Conservation (phyloP, 352 stramenopile genomes). For the Globisporangium iwayamae region DNA sequence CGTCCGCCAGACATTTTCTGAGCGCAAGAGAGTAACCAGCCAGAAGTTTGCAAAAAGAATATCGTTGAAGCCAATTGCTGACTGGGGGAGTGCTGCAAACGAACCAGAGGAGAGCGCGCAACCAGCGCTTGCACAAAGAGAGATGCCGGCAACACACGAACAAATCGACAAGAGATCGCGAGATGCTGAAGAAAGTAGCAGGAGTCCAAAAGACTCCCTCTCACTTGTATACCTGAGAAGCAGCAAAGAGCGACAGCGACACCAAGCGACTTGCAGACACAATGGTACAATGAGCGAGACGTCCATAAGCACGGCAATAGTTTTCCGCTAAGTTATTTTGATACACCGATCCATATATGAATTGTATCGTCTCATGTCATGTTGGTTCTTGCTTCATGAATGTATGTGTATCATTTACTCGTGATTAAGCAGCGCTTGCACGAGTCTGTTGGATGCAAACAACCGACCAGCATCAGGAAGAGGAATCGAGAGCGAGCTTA, state of each 20-base stretch:
- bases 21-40: background rate
- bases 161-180: too few relatives aligned
- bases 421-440: conserved; percentile 7
- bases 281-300: background rate
- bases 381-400: background rate
- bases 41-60: background rate
- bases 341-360: background rate
- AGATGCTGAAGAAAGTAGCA: too few relatives aligned
- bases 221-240: too few relatives aligned
- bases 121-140: too few relatives aligned
- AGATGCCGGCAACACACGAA: too few relatives aligned
- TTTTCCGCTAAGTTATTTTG: background rate
- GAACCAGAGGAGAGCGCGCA: too few relatives aligned
- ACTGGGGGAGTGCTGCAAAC: background rate
- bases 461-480: background rate
- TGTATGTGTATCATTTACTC: background rate
- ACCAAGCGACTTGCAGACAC: background rate
- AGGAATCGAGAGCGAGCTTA: too few relatives aligned
- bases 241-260: background rate
- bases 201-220: too few relatives aligned
- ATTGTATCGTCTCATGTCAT: background rate
- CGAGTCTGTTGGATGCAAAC: background rate
- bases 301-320: background rate
- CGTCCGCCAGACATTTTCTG: conserved; percentile 72
- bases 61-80: background rate